These are phyloP conservation scores for Solanum chiquidenum DNA, from an alignment of 257 asterid species.

Conservation along the genomic window DNA sequence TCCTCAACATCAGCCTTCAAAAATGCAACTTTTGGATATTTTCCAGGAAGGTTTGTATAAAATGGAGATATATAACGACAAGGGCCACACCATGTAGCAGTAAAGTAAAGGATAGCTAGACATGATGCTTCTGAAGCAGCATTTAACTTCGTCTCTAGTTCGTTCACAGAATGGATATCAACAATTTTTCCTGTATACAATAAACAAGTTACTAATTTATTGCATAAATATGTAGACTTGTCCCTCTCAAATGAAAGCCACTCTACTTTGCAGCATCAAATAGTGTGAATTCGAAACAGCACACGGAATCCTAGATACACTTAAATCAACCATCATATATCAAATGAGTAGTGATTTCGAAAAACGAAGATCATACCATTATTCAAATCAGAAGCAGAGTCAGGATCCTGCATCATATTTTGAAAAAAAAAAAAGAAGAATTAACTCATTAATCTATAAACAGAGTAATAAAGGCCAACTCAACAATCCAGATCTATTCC, in stretches of 20 bases:
- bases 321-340: too few species aligned
- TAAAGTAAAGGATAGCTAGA: slow-evolving; percentile 61
- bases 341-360: not conserved
- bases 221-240: not conserved
- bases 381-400: slow-evolving; percentile 37
- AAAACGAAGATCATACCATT: slow-evolving; percentile 39
- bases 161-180: slow-evolving; percentile 34
- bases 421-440: not conserved
- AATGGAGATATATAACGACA: slow-evolving; percentile 54
- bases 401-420: slow-evolving; percentile 38
- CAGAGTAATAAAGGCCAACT: not conserved
- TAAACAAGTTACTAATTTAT: not conserved
- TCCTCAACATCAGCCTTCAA: slow-evolving; percentile 60
- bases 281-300: not conserved
- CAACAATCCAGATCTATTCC: not conserved
- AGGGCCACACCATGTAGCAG: slow-evolving; percentile 81
- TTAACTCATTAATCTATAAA: not conserved
- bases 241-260: not conserved
- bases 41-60: slow-evolving; percentile 34
- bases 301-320: not conserved
- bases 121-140: slow-evolving; percentile 45
- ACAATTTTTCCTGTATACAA: slow-evolving; percentile 44
- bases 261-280: too few species aligned
- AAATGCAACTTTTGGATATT: slow-evolving; percentile 40
- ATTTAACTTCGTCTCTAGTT: slow-evolving; percentile 29